phyloP scores from a whole-genome alignment of 768 basidiomycete genomes.

The Suillus brevipes region DNA sequence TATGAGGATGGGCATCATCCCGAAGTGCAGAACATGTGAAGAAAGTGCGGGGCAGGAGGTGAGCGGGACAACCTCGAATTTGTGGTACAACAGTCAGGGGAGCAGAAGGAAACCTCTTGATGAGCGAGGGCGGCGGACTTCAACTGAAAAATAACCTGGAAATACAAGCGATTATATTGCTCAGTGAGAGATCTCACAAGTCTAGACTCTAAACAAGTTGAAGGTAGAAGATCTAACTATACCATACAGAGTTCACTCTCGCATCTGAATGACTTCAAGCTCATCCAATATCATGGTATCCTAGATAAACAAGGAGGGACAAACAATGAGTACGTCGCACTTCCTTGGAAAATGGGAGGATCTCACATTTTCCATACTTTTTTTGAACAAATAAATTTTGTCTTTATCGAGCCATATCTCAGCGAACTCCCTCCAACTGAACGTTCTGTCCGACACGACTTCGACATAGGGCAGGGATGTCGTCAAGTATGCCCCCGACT shows the following conservation, averaged over 20 bases:
- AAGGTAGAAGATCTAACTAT: background rate
- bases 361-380: background rate
- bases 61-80: too few relatives aligned
- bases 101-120: background rate
- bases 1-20: too few relatives aligned
- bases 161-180: background rate
- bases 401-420: background rate
- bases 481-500: background rate
- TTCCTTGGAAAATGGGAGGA: background rate
- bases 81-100: too few relatives aligned
- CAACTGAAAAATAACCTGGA: background rate
- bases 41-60: too few relatives aligned
- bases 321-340: background rate
- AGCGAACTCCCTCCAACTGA: background rate
- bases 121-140: background rate
- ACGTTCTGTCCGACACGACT: background rate
- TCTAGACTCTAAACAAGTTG: background rate
- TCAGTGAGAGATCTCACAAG: background rate
- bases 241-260: background rate
- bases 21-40: too few relatives aligned
- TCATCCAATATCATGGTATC: background rate
- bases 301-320: background rate
- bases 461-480: conserved; percentile 1
- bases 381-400: background rate
- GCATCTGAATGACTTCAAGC: conserved; percentile 1